phyloP scores from a whole-genome alignment of 176 grass and related monocot species.

The Echinochloa phyllopogon region DNA sequence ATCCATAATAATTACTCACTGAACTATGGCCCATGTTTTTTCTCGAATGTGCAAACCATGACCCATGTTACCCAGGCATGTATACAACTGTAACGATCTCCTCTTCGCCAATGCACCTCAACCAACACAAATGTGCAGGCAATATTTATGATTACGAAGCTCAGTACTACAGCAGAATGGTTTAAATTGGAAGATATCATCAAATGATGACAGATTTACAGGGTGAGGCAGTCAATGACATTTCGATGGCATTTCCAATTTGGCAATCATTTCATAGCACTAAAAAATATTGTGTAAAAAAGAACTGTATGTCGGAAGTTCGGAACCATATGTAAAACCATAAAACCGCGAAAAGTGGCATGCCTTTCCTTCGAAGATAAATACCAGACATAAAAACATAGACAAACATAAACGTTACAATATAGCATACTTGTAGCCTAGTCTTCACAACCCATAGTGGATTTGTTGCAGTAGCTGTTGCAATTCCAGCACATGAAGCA shows the following conservation, averaged over 20 bases:
- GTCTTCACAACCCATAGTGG: constrained; percentile 96
- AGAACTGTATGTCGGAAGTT: constrained; percentile 11
- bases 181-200: neutral
- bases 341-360: constrained; percentile 19
- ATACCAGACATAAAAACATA: constrained; percentile 2
- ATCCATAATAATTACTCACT: neutral
- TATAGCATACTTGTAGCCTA: constrained; percentile 76
- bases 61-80: neutral
- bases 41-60: neutral
- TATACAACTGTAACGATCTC: neutral
- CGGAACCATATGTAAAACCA: constrained; percentile 14
- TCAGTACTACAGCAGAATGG: neutral
- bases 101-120: neutral
- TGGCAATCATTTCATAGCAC: neutral
- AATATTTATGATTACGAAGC: neutral
- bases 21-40: neutral
- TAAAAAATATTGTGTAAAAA: neutral
- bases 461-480: constrained; percentile 82
- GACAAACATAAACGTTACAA: constrained; percentile 12
- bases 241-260: neutral
- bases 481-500: constrained; percentile 78
- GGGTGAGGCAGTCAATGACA: neutral
- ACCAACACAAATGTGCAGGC: neutral
- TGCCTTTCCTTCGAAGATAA: neutral
- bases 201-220: neutral